These are phyloP conservation scores for Coniochaeta pulveracea DNA, from an alignment of 2,329 filamentous ascomycete genomes.

Conservation along the genomic window DNA sequence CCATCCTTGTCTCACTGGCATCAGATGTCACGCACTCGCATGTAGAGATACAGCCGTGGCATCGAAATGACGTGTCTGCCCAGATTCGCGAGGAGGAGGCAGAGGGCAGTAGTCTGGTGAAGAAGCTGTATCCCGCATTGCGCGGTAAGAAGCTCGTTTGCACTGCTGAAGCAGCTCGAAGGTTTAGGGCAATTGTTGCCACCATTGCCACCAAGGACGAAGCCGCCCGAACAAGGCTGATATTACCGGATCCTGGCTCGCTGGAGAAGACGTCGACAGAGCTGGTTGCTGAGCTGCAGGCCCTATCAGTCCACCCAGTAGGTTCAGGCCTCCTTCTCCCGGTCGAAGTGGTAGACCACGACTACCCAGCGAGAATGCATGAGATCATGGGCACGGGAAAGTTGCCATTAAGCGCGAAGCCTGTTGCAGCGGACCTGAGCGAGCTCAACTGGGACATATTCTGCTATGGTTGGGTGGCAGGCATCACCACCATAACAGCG, in stretches of 20 bases:
- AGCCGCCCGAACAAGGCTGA: slow-evolving; percentile 43
- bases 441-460: slow-evolving; percentile 56
- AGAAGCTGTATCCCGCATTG: slow-evolving; percentile 51
- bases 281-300: slow-evolving; percentile 18
- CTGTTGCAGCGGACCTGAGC: slow-evolving; percentile 17
- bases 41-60: slow-evolving; percentile 23
- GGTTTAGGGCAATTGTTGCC: slow-evolving; percentile 56
- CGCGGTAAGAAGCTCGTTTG: slow-evolving; percentile 46
- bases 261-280: slow-evolving; percentile 6
- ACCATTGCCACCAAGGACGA: slow-evolving; percentile 53
- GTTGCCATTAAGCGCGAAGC: slow-evolving; percentile 37
- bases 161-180: slow-evolving; percentile 50
- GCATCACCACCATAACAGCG: slow-evolving; percentile 57
- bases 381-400: slow-evolving; percentile 24
- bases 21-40: slow-evolving; percentile 58
- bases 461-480: slow-evolving; percentile 55
- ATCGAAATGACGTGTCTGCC: slow-evolving; percentile 46
- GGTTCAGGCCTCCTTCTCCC: slow-evolving; percentile 37
- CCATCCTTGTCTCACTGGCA: slow-evolving; percentile 59
- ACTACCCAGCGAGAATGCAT: slow-evolving; percentile 25
- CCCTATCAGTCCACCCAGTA: slow-evolving; percentile 24
- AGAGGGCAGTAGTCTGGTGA: slow-evolving; percentile 41
- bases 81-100: slow-evolving; percentile 39
- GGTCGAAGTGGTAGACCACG: slow-evolving; percentile 40
- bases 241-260: slow-evolving; percentile 26